Evolutionary conservation across 2,329 filamentous ascomycete species (phyloP), one percentile per base, ranked within the genome.

Genomic region (Colletotrichum caudatum): DNA sequence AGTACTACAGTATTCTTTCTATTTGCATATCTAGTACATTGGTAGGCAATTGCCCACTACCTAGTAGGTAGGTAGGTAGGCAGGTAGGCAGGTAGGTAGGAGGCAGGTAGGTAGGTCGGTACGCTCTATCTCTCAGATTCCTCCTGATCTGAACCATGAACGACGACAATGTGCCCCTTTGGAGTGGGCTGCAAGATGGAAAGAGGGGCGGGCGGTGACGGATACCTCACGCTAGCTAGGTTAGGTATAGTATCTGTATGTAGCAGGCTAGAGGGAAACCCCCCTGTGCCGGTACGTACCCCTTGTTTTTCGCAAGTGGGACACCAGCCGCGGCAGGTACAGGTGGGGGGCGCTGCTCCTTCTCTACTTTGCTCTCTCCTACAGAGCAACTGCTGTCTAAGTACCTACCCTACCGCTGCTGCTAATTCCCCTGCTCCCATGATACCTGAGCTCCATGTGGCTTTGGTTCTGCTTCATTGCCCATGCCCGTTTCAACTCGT

Each of bases 401-500:
- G 2, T 44, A 20, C 41, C 37, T 37, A 37, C 37, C 37, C 7
- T 26, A 7, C 29, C 35, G 26, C 29, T 5, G 26, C 11, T 54
- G 20, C 64, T 18, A 37, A 37, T 37, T 37, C 35, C 35, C 11
- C 61, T 41, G 35, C 48, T 29, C 18, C 54, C 59, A 50, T 35
- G 61, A 41, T 46, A 59, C 60, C 18, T 53, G 37, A 46, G 53
- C 11, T 39, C 46, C 16, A 33, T 29, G 26, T 50, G 48, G 56
- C 54, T 63, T 53, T 56, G 39, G 41, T 58, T 66, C 65, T 71
- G 59, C 63, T 39, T 35, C 59, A 65, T 35, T 62, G 69, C 58
- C 69, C 65, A 66, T 69, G 69, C 69, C 35, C 59, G 69, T 71
- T 71, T 71, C 69, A 71, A 71, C 69, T 60, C 56, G 59, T 39